phyloP scores from a whole-genome alignment of 495 filamentous ascomycete genomes.

The Neurospora tetrasperma region DNA sequence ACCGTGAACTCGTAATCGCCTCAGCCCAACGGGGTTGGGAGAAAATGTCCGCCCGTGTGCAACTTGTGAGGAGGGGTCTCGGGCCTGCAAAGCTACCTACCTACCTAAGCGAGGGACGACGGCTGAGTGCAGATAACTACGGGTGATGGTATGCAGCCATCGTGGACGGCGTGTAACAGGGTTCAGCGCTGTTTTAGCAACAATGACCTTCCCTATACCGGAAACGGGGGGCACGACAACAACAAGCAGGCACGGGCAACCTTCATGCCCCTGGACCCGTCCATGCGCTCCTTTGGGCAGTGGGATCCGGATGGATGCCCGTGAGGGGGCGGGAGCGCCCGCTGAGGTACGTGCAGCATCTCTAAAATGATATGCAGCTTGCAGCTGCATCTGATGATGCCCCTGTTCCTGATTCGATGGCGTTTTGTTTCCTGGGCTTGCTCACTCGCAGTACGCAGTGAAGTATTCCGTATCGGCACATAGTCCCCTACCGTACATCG shows the following conservation, averaged over 20 bases:
- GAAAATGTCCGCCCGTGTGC: not conserved
- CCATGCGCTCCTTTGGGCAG: not conserved
- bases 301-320: not conserved
- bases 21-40: not conserved
- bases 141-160: not conserved
- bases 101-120: not conserved
- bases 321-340: not conserved
- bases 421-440: not conserved
- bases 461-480: not conserved
- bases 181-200: not conserved
- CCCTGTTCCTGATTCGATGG: not conserved
- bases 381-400: not conserved
- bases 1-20: not conserved
- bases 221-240: not conserved
- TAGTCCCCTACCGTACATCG: not conserved
- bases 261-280: no score
- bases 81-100: not conserved
- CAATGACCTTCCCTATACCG: not conserved
- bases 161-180: not conserved
- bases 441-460: not conserved
- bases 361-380: constrained; percentile 1
- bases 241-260: not conserved
- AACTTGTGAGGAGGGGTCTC: not conserved
- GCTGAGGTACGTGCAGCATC: not conserved
- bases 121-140: not conserved